phyloP scores from a whole-genome alignment of 2,329 filamentous ascomycete species.

The Berkeleyomyces basicola region DNA sequence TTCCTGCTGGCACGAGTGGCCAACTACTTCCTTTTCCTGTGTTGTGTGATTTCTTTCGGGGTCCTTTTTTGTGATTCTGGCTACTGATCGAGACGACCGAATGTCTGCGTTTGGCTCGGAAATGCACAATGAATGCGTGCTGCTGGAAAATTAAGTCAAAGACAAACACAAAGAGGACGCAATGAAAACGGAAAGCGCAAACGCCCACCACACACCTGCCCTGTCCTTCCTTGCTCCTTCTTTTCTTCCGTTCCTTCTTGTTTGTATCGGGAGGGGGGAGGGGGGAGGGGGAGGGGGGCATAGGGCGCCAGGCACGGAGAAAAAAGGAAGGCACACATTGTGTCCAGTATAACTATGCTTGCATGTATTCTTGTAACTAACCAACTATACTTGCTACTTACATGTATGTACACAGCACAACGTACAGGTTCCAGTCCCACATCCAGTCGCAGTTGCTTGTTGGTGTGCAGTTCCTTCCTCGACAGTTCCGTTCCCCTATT shows the following conservation, averaged over 20 bases:
- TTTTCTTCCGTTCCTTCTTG: neutral
- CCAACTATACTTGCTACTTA: neutral
- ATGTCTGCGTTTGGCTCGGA: neutral
- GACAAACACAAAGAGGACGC: neutral
- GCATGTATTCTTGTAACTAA: neutral
- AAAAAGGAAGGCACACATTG: neutral
- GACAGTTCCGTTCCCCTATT: neutral
- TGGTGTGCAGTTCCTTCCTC: neutral
- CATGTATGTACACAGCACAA: neutral
- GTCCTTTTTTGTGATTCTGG: neutral
- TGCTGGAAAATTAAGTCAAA: neutral
- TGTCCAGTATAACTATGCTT: neutral
- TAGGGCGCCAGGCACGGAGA: neutral
- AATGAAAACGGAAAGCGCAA: neutral
- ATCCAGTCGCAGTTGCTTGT: neutral
- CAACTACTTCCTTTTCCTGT: neutral
- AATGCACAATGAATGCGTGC: neutral
- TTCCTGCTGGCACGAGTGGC: neutral
- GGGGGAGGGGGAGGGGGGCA: neutral
- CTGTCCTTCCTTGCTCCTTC: neutral
- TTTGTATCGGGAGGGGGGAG: neutral
- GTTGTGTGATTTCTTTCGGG: neutral
- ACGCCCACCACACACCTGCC: neutral
- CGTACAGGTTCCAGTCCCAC: neutral
- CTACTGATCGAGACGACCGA: too few relatives aligned